A percentile compares a stretch with the other conserved stretches of the same genome.
Conservation (phyloP, 176 grass and related monocot species). For the Themeda triandra region DNA sequence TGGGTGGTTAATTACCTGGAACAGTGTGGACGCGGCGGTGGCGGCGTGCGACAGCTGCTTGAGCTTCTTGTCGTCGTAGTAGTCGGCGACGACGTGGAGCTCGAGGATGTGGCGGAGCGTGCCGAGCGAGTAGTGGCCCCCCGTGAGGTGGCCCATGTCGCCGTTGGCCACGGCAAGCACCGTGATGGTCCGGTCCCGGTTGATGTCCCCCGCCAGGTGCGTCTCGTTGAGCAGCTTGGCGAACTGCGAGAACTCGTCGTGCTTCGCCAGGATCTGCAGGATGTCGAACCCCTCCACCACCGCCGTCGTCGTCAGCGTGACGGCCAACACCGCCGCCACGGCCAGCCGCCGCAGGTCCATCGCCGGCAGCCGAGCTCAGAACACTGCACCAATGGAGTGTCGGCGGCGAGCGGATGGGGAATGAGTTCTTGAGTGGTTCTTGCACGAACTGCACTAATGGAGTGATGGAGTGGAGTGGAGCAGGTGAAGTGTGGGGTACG, state of each 20-base stretch:
- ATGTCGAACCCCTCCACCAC: constrained; percentile 67
- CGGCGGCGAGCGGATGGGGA: background rate
- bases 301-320: background rate
- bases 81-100: constrained; percentile 91
- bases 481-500: constrained; percentile 8
- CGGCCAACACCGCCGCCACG: background rate
- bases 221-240: constrained; percentile 78
- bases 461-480: background rate
- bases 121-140: constrained; percentile 48
- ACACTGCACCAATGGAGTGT: background rate
- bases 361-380: background rate
- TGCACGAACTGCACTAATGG: background rate
- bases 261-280: constrained; percentile 69
- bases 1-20: no score
- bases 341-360: constrained; percentile 22
- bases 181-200: constrained; percentile 87
- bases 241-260: constrained; percentile 87
- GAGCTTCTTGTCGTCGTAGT: constrained; percentile 93
- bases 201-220: constrained; percentile 74
- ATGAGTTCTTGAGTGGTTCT: background rate
- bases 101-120: constrained; percentile 79
- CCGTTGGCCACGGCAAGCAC: constrained; percentile 72
- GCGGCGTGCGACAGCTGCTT: constrained; percentile 68
- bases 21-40: constrained; percentile 69
- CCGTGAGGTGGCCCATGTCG: constrained; percentile 53